Evolutionary conservation across 2,329 filamentous ascomycete genomes (phyloP).

Genomic region (Emydomyces testavorans): DNA sequence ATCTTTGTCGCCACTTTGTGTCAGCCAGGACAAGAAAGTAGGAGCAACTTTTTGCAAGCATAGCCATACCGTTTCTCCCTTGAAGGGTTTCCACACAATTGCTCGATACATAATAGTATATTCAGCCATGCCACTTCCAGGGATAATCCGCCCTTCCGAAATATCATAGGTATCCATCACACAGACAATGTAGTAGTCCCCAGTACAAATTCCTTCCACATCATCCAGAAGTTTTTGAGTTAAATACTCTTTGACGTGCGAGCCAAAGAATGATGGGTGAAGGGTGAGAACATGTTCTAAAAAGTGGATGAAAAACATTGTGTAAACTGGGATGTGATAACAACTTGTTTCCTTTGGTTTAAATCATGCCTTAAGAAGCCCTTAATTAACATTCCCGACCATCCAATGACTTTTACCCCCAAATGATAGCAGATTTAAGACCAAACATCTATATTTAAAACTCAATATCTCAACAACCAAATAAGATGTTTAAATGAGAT

Average conservation of each 20-base stretch:
- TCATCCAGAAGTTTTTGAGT: slow-evolving; percentile 81
- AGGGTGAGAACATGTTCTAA: slow-evolving; percentile 89
- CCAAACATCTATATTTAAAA: no score
- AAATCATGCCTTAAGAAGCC: no score
- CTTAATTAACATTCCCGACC: no score
- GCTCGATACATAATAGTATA: slow-evolving; percentile 92
- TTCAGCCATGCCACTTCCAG: slow-evolving; percentile 81
- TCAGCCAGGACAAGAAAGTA: neutral
- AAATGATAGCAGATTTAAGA: no score
- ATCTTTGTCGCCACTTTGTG: slow-evolving; percentile 47
- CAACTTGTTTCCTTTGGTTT: no score
- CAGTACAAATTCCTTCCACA: slow-evolving; percentile 89
- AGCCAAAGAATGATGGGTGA: slow-evolving; percentile 93
- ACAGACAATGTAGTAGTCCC: slow-evolving; percentile 93
- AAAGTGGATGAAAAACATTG: slow-evolving; percentile 99
- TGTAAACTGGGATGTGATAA: no score
- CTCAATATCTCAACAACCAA: no score
- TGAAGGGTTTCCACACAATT: slow-evolving; percentile 95
- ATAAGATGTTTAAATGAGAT: no score
- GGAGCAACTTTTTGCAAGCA: neutral
- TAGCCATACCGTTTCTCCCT: slow-evolving; percentile 79
- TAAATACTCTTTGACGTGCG: slow-evolving; percentile 83
- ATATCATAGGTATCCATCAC: slow-evolving; percentile 96
- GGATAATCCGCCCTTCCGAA: slow-evolving; percentile 82
- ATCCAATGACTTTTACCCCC: no score